Evolutionary conservation across 2,329 filamentous ascomycete species (phyloP).

Genomic region (Paraphaeosphaeria sporulosa): DNA sequence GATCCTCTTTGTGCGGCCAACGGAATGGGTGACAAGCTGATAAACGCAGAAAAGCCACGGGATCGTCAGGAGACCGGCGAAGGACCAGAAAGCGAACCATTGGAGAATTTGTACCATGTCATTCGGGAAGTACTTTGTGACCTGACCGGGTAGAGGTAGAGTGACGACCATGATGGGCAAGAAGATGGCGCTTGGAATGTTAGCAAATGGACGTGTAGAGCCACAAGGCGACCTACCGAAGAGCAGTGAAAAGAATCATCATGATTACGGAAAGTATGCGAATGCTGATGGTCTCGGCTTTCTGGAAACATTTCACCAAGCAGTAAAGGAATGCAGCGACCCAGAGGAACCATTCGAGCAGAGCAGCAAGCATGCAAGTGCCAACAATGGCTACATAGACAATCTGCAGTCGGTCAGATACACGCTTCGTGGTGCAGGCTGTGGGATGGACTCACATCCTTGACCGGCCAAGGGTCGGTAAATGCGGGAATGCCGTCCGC

Average conservation of each 20-base stretch:
- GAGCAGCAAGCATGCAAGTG: slow-evolving; percentile 80
- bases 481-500: slow-evolving; percentile 42
- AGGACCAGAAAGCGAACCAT: slow-evolving; percentile 96
- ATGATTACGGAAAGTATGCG: slow-evolving; percentile 79
- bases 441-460: slow-evolving; percentile 48
- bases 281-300: slow-evolving; percentile 88
- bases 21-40: slow-evolving; percentile 84
- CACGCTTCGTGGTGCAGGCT: background rate
- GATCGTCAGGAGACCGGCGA: slow-evolving; percentile 81
- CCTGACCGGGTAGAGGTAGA: slow-evolving; percentile 76
- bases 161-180: slow-evolving; percentile 95
- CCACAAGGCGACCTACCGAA: slow-evolving; percentile 66
- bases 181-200: slow-evolving; percentile 72
- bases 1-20: slow-evolving; percentile 82
- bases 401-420: slow-evolving; percentile 65
- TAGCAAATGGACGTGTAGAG: slow-evolving; percentile 19
- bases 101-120: slow-evolving; percentile 76
- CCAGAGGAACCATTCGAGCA: slow-evolving; percentile 95
- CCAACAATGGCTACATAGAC: slow-evolving; percentile 84
- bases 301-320: slow-evolving; percentile 83
- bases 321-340: slow-evolving; percentile 94
- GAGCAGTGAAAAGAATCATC: slow-evolving; percentile 73
- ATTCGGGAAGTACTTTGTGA: slow-evolving; percentile 76
- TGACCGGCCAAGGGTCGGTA: slow-evolving; percentile 48
- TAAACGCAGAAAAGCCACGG: slow-evolving; percentile 96